Base-by-base conservation (phyloP, 2,329 filamentous ascomycete genomes). In the Epichloe sp. region DNA sequence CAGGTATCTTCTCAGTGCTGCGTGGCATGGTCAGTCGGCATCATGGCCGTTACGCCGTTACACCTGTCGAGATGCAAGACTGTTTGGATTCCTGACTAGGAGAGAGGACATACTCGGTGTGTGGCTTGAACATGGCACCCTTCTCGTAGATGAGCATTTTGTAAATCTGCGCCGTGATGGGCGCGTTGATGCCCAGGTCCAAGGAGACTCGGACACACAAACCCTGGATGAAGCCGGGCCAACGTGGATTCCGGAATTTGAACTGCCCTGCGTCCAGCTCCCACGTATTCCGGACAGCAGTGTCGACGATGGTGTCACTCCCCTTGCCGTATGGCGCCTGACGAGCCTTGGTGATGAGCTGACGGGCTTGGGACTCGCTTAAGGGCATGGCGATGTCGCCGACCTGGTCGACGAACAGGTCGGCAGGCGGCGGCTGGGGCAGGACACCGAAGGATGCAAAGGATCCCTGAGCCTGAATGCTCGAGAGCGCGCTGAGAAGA, bases 111-210 rank as follows among this genome's bases (percentile, higher is more conserved):
- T 55, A 64, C 62, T 76, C 71, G 34, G 67, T 67, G 53, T 74
- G 70, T 0, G 69, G 53, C 55, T 73, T 73, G 59, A 73, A 75
- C 62, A 74, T 71, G 4, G 71, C 71, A 0, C 72, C 75, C 49
- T 72, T 65, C 48, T 73, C 72, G 57, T 77, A 77, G 2, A 78
- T 57, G 3, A 75, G 60, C 60, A 78, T 63, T 54, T 76, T 77
- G 59, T 72, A 68, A 1, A 69, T 57, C 45, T 73, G 61, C 2
- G 68, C 68, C 1, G 48, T 55, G 47, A 70, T 57, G 43, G 53
- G 54, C 1, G 53, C 52, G 1, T 50, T 49, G 47, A 72, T 59
- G 1, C 67, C 68, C 10, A 74, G 58, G 1, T 62, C 53, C 2
- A 53, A 26, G 2, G 55, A 60, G 2, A 68, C 63, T 3, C 48